Conservation (phyloP, 352 stramenopile genomes). For the Elongisporangium anandrum region DNA sequence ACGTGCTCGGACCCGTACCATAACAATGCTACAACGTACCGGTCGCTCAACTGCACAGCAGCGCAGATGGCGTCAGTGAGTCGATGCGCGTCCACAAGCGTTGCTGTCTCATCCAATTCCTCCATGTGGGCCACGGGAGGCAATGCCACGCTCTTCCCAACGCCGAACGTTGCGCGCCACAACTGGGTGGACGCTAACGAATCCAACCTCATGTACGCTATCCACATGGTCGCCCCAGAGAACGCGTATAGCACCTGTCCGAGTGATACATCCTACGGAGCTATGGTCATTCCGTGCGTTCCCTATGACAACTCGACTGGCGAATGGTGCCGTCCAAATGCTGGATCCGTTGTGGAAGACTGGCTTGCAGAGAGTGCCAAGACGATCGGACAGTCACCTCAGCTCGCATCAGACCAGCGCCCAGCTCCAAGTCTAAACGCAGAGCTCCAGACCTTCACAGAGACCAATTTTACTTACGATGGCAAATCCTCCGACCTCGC, state of each 20-base stretch:
- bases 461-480: slow-evolving; percentile 1
- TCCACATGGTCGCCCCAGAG: slow-evolving; percentile 20
- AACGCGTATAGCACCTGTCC: slow-evolving; percentile 15
- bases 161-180: slow-evolving; percentile 16
- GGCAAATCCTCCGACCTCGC: slow-evolving; percentile 15
- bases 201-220: slow-evolving; percentile 16
- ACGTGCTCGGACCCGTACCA: background rate
- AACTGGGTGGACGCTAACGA: slow-evolving; percentile 9
- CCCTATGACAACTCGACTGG: slow-evolving; percentile 4
- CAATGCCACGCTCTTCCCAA: slow-evolving; percentile 7
- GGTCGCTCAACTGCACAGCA: no score
- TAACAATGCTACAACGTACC: no score
- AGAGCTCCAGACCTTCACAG: background rate
- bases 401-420: background rate
- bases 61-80: no score
- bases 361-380: background rate
- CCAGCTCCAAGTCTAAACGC: background rate
- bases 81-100: no score
- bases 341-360: background rate
- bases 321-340: background rate
- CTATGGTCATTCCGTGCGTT: slow-evolving; percentile 28
- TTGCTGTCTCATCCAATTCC: slow-evolving; percentile 1
- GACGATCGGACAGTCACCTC: background rate
- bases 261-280: background rate
- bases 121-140: slow-evolving; percentile 19